Base-by-base conservation (phyloP, 495 filamentous ascomycete species). In the Hyaloscypha finlandica region DNA sequence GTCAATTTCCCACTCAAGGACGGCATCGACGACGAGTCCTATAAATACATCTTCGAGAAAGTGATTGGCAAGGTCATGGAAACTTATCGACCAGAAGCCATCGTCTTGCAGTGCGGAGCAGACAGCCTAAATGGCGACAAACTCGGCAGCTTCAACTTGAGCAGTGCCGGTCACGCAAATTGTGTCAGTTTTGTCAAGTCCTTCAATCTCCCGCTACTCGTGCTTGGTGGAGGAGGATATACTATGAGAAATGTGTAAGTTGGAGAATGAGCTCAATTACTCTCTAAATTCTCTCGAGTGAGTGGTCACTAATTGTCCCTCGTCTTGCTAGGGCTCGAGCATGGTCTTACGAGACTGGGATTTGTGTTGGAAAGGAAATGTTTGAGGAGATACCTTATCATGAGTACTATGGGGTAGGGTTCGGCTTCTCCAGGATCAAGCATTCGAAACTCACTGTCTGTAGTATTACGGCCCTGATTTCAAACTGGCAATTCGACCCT, bases 1-100 rank as follows among this genome's bases (percentile, higher is more conserved):
- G 90, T 97, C 72, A 98, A 98, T 79, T 95, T 97, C 74, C 94
- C 94, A 1, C 85, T 98, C 6, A 91, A 94, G 22, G 94, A 98
- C 72, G 94, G 94, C 61, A 97, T 98, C 71, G 91, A 96, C 70
- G 94, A 98, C 73, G 77, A 79, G 3, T 90, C 92, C 1, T 98
- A 97, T 81, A 92, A 95, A 77, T 89, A 85, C 59, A 92, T 97
- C 58, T 98, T 98, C 72, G 92, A 98, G 76, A 95, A 94, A 1
- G 88, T 93, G 59, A 97, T 98, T 68, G 84, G 86, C 55, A 88
- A 86, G 60, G 92, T 97, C 51, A 98, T 98, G 94, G 88, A 96
- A 61, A 97, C 88, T 78, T 98, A 96, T 78, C 86, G 88, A 32
- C 94, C 94, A 0, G 90, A 94, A 73, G 94, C 95, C n/a, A 90